Evolutionary conservation across 495 filamentous ascomycete genomes (phyloP).

Genomic region (Poronia punctata): DNA sequence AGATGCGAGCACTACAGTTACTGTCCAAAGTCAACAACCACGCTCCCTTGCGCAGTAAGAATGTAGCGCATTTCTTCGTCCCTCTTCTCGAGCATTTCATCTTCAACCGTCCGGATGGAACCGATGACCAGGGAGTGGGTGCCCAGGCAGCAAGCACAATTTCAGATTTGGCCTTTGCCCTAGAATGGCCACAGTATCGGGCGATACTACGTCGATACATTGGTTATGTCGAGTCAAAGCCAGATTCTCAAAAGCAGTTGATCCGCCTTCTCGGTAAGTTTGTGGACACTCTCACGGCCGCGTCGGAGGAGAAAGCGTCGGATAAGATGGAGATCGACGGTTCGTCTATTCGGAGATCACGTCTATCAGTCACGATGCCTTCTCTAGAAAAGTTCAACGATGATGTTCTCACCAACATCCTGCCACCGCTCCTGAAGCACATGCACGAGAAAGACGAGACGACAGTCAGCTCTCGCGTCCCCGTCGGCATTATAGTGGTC

Average conservation of each 20-base stretch:
- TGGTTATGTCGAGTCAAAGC: constrained; percentile 69
- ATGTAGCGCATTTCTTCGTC: constrained; percentile 80
- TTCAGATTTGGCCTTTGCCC: constrained; percentile 59
- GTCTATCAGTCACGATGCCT: constrained; percentile 61
- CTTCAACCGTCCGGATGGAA: constrained; percentile 68
- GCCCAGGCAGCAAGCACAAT: constrained; percentile 75
- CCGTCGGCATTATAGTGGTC: constrained; percentile 76
- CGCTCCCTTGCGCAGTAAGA: constrained; percentile 58
- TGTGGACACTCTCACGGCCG: constrained; percentile 63
- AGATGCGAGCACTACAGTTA: constrained; percentile 73
- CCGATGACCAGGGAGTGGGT: constrained; percentile 73
- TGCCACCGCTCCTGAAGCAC: constrained; percentile 69
- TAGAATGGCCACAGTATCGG: constrained; percentile 90
- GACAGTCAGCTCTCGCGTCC: constrained; percentile 82
- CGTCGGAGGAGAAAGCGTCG: constrained; percentile 33
- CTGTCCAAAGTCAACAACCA: constrained; percentile 59
- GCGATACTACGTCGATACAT: constrained; percentile 74
- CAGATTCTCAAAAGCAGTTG: constrained; percentile 77
- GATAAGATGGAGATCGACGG: constrained; percentile 36
- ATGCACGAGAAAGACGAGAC: constrained; percentile 92
- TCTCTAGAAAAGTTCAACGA: constrained; percentile 59
- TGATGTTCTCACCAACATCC: constrained; percentile 66
- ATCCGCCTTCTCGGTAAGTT: constrained; percentile 74
- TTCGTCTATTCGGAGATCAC: constrained; percentile 15
- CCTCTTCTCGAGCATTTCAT: constrained; percentile 92